Evolutionary conservation across 768 basidiomycete genomes (phyloP), one percentile per base, ranked within the genome.

Genomic region (Mycena amicta): DNA sequence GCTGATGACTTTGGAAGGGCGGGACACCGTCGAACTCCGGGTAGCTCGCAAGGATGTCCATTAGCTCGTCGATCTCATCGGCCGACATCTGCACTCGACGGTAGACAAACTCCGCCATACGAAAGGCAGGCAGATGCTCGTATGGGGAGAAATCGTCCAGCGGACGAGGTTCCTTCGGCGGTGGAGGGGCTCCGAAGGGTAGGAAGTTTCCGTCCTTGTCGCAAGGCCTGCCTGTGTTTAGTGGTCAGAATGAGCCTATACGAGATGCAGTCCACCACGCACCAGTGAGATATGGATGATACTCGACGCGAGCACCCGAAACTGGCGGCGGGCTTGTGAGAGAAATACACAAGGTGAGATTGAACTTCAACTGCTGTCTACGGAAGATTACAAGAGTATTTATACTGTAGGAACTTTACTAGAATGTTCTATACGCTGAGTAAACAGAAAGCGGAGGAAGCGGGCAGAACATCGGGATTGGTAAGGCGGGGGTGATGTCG

Each of bases 1-100:
- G 62, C 8, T 28, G 28, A 46, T 68, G 53, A 33, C 64, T 53
- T 3, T 43, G 16, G 30, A 71, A 72, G 2, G 66, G 66, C 4
- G 68, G 63, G n/a, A 50, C 47, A 12, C 41, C 41, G 41, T 22
- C 20, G 20, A 22, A 11, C 41, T 43, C 41, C 6, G 11, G 12
- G 12, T 20, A 20, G 6, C 13, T 13, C 20, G 41, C 41, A 6
- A 43, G 20, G 6, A 30, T 61, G 20, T 61, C 51, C 55, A 61
- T 56, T 37, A 61, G 60, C 5, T 40, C 29, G 30, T 61, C 60
- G 33, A 61, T 61, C 0, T 16, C 55, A 18, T 53, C 52, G 0
- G 55, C 60, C 1, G 60, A 43, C 60, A 61, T 53, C 20, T 61
- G 55, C 0, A 61, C 47, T 3, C 25, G 13, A 5, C 60, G 60